Evolutionary conservation across 805 yeast genomes (phyloP).

Genomic region (Yarrowia osloensis): DNA sequence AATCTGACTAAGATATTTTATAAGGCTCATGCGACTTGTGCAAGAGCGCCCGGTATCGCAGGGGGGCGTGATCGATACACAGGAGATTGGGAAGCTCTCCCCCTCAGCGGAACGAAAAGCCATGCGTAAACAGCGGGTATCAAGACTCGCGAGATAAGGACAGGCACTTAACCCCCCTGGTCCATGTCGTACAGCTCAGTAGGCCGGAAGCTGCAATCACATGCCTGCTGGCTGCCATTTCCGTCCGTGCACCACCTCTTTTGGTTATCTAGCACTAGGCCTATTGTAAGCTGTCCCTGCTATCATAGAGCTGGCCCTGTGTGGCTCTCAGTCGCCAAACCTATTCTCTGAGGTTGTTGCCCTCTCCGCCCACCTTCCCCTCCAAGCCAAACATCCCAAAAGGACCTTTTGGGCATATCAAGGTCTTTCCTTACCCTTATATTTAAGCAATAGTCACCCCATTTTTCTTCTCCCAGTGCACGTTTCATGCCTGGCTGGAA

Average conservation of each 20-base stretch:
- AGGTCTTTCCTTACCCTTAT: slow-evolving; percentile 14
- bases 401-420: slow-evolving; percentile 10
- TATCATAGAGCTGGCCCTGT: not conserved
- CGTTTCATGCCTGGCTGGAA: slow-evolving; percentile 18
- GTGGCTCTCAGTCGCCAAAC: slow-evolving; percentile 6
- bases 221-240: not conserved
- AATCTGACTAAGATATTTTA: slow-evolving; percentile 1
- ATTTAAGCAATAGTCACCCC: slow-evolving; percentile 19
- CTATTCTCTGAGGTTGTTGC: not conserved
- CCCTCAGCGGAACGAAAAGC: not conserved
- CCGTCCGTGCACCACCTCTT: not conserved
- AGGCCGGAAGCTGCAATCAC: not conserved
- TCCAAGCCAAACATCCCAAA: slow-evolving; percentile 20
- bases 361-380: slow-evolving; percentile 19
- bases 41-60: too few relatives aligned
- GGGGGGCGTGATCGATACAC: not conserved
- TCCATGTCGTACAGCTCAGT: not conserved
- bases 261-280: not conserved
- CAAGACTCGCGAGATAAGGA: too few relatives aligned
- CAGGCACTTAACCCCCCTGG: not conserved
- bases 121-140: not conserved
- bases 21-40: not conserved
- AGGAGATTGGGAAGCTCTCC: not conserved
- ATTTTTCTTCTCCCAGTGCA: slow-evolving; percentile 18
- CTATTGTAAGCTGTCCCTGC: not conserved